Base-by-base conservation (phyloP, 2,329 filamentous ascomycete genomes). In the Colletotrichum graminicola region DNA sequence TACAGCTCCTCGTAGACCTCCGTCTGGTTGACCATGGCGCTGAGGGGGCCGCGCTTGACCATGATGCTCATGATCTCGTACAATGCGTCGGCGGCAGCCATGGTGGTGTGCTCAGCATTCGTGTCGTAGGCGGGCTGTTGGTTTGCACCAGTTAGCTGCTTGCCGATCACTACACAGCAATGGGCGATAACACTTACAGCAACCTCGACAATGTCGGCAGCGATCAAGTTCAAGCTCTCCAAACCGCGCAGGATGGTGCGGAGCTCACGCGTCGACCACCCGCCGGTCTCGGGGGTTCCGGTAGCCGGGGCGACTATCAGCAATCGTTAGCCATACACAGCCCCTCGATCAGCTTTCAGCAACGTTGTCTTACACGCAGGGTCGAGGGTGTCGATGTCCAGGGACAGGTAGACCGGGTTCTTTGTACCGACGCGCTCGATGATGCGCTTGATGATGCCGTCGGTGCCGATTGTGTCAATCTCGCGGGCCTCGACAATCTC, bases 331-430 rank as follows among this genome's bases (percentile, higher is more conserved):
- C 41, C 47, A 21, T 8, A 39, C 1, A 14, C 1, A 14, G 6
- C 5, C 4, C 16, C 16, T 51, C 5, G 0, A 8, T 39, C 6
- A 32, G 23, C 36, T 16, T 18, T 16, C 23, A 11, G 34, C 36
- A 54, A 14, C 12, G 11, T n/a, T 36, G 12, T 45, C 70, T 62
- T 66, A 72, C 70, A 95, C 6, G 93, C 93, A 10, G 94, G 94
- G 78, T 97, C 94, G 4, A 97, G 85, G 0, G 93, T 94, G 78
- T 97, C 94, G 76, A 97, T 97, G 78, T 97, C 94, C 57, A 97
- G 91, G 8, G 90, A 93, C 41, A 97, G 82, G 78, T 97, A 97
- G 0, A 96, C 92, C 0, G 93, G 93, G 72, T 90, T 91, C 65
- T 87, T 86, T 29, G 90, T 92, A 11, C 93, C 93, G 23, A 97